A percentile compares a stretch with the other conserved stretches of the same genome.
Evolutionary conservation across 768 basidiomycete species (phyloP).

Genomic region (Mycena haematopus): DNA sequence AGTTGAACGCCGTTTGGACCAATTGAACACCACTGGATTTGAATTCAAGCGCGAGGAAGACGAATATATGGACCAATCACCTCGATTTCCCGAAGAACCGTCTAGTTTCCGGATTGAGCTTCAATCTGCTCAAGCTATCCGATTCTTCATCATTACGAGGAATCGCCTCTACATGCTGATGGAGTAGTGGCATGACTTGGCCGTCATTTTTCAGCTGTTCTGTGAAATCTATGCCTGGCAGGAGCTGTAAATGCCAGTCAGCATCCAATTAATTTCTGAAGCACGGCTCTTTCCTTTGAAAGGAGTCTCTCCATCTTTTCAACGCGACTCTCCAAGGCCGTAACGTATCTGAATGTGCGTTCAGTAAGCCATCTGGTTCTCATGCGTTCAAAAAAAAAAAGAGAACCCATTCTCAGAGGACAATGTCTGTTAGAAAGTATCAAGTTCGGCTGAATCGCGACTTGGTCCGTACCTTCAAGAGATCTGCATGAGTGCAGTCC

Average conservation of each 20-base stretch:
- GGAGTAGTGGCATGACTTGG: constrained; percentile 32
- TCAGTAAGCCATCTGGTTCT: background rate
- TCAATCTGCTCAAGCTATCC: constrained; percentile 40
- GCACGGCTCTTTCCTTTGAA: constrained; percentile 38
- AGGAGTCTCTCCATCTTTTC: constrained; percentile 69
- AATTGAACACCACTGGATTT: constrained; percentile 52
- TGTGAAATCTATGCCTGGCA: constrained; percentile 70
- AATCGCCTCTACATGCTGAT: constrained; percentile 38
- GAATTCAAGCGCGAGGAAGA: background rate
- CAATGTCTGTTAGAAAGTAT: constrained; percentile 43
- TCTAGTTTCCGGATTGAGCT: constrained; percentile 45
- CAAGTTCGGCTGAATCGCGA: background rate
- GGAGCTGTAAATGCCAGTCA: constrained; percentile 32
- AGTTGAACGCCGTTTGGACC: constrained; percentile 61
- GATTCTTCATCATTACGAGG: constrained; percentile 45
- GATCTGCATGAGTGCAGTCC: constrained; percentile 73
- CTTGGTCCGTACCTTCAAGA: constrained; percentile 57
- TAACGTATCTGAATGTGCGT: constrained; percentile 54
- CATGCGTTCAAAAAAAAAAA: background rate
- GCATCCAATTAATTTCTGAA: background rate
- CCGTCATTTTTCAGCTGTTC: constrained; percentile 55
- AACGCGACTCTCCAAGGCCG: constrained; percentile 64
- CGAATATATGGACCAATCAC: background rate
- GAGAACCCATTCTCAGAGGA: constrained; percentile 66
- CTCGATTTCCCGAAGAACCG: constrained; percentile 57